Conservation (phyloP, 1,139 yeast species). For the Meyerozyma smithsonii region DNA sequence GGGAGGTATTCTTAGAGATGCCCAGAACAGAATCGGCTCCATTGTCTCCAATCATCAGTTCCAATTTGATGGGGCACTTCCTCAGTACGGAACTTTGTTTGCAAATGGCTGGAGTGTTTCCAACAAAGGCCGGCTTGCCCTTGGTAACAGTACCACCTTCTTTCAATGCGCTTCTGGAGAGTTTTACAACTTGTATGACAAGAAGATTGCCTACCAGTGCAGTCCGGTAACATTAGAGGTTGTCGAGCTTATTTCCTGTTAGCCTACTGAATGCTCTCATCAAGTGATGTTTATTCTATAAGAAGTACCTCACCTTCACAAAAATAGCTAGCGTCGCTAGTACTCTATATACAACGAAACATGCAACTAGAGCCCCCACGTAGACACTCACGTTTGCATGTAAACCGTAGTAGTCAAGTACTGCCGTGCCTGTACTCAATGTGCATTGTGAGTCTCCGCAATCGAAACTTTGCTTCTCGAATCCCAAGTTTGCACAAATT, state of each 20-base stretch:
- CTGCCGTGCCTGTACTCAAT: conserved; percentile 45
- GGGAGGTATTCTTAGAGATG: conserved; percentile 33
- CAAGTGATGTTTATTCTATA: conserved; percentile 3
- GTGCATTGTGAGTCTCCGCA: conserved; percentile 28
- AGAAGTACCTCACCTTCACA: conserved; percentile 23
- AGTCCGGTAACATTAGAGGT: conserved; percentile 1
- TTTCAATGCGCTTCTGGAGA: conserved; percentile 44
- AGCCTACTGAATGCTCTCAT: too few species aligned
- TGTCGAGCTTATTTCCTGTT: conserved; percentile 1
- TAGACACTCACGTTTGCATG: conserved; percentile 11
- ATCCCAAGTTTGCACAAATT: conserved; percentile 36
- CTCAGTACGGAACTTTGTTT: conserved; percentile 37
- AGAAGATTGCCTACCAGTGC: conserved; percentile 7
- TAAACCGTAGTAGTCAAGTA: conserved; percentile 41
- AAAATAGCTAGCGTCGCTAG: conserved; percentile 25
- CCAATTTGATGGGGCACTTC: conserved; percentile 45
- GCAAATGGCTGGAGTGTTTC: conserved; percentile 44
- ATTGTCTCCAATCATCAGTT: conserved; percentile 41
- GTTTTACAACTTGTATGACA: conserved; percentile 37
- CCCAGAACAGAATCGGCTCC: conserved; percentile 34
- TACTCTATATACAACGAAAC: conserved; percentile 31
- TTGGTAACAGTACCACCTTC: conserved; percentile 31
- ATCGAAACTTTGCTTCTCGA: conserved; percentile 13
- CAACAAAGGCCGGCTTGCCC: conserved; percentile 30
- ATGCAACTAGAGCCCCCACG: conserved; percentile 34